Conservation (phyloP, 345 rosid species). For the Dipteronia sinensis region DNA sequence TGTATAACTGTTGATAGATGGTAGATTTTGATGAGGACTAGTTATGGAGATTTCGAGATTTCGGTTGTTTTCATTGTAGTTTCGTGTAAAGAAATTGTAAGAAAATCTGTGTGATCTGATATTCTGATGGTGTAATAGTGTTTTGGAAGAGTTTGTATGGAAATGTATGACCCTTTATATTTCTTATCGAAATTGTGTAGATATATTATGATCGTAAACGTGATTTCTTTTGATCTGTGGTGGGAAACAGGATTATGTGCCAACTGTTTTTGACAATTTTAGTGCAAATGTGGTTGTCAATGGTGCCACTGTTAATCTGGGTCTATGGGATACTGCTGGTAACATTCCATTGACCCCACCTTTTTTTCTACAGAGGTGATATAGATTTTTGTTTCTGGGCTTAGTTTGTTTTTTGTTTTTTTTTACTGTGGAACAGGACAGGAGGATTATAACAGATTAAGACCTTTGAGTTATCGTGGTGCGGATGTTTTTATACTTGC, state of each 20-base stretch:
- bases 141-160: not conserved
- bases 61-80: not conserved
- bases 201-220: not conserved
- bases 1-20: not conserved
- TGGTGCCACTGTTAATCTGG: conserved; percentile 84
- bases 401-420: not conserved
- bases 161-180: not conserved
- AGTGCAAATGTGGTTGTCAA: conserved; percentile 96
- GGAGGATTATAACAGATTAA: conserved; percentile 89
- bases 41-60: not conserved
- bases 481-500: conserved; percentile 97
- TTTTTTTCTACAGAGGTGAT: not conserved
- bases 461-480: conserved; percentile 94
- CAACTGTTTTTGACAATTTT: conserved; percentile 94
- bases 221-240: conserved; percentile 13
- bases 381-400: conserved; percentile 9
- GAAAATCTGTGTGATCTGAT: not conserved
- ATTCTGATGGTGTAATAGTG: not conserved
- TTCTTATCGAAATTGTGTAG: not conserved
- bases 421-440: conserved; percentile 56
- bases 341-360: conserved; percentile 17
- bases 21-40: not conserved
- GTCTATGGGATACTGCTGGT: conserved; percentile 99
- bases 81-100: not conserved
- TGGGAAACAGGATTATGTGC: conserved; percentile 82